These are phyloP conservation scores for Thraustochytrium striatum DNA, from an alignment of 352 stramenopile species.

Conservation along the genomic window DNA sequence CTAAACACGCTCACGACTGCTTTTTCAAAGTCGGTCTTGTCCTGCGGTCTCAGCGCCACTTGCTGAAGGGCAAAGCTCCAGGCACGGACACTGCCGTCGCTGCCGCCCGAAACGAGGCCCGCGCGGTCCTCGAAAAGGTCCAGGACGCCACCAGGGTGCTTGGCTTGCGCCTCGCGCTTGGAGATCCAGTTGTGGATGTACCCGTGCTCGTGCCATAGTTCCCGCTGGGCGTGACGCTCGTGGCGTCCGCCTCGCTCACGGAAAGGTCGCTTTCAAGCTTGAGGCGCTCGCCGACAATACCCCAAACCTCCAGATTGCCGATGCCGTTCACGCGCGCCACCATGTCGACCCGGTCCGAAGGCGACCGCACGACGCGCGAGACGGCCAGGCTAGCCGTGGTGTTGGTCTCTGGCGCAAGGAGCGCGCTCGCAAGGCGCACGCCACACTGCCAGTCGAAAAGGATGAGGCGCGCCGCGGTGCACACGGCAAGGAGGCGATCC, in stretches of 20 bases:
- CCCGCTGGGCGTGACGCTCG: neutral
- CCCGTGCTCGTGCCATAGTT: constrained; percentile 6
- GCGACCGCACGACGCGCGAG: too few relatives aligned
- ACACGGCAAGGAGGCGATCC: neutral
- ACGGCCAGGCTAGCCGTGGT: too few relatives aligned
- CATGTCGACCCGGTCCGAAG: too few relatives aligned
- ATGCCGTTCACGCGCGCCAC: neutral
- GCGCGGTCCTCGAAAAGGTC: neutral
- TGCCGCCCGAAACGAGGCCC: neutral
- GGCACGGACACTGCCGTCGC: neutral
- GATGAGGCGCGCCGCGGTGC: neutral
- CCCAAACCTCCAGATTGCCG: constrained; percentile 13
- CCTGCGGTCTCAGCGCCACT: neutral
- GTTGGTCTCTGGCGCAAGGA: too few relatives aligned
- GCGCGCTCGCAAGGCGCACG: neutral
- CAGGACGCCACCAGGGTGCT: neutral
- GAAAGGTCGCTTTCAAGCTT: neutral
- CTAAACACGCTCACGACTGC: too few relatives aligned
- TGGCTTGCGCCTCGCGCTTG: neutral
- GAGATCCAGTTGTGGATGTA: neutral
- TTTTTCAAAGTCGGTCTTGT: neutral
- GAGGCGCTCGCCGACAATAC: neutral
- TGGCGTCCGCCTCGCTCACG: neutral
- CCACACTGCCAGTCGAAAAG: constrained; percentile 1
- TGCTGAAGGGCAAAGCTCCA: neutral